Base-by-base conservation (phyloP, 768 basidiomycete species). In the Porphyrellus cyaneotinctus region DNA sequence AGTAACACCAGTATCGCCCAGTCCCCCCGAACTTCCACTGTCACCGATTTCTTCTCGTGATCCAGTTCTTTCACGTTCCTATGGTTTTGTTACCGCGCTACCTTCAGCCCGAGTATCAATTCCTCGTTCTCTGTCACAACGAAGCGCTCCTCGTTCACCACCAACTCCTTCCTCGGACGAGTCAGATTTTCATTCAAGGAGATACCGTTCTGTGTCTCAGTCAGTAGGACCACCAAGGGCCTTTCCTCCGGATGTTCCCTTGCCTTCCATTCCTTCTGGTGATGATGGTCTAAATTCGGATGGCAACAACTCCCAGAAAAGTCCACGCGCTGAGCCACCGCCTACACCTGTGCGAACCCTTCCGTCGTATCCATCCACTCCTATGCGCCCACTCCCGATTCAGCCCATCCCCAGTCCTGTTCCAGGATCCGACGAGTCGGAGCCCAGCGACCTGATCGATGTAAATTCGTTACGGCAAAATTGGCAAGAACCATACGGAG, bases 211-310 rank as follows among this genome's bases (percentile, higher is more conserved):
- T 1, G 30, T 57, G 24, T 54, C 58, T 32, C 56, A 52, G 6
- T 14, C 35, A 24, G 7, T 9, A 12, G 31, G 17, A 48, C 55
- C 51, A 13, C 58, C 65, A 20, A 49, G 1, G 18, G 36, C 49
- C 23, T 8, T 20, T 32, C 58, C 64, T 43, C 66, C 65, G 7
- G 52, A 48, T 13, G 20, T 44, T 8, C 61, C 65, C 17, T 47
- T 67, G 35, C 65, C 65, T 1, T 61, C 65, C 6, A 38, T 65
- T 35, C 65, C 65, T 4, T 43, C 58, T 36, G 30, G 28, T 37
- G 55, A 49, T 26, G 55, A 44, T 18, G 33, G 22, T 11, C 0
- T 30, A 20, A 22, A 39, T 2, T 44, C 37, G 11, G 28, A 53
- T 20, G 17, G 6, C 18, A 13, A n/a, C 6, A 7, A 2, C 2